Evolutionary conservation across 208 protist genomes (phyloP).

Genomic region (Entamoeba invadens): DNA sequence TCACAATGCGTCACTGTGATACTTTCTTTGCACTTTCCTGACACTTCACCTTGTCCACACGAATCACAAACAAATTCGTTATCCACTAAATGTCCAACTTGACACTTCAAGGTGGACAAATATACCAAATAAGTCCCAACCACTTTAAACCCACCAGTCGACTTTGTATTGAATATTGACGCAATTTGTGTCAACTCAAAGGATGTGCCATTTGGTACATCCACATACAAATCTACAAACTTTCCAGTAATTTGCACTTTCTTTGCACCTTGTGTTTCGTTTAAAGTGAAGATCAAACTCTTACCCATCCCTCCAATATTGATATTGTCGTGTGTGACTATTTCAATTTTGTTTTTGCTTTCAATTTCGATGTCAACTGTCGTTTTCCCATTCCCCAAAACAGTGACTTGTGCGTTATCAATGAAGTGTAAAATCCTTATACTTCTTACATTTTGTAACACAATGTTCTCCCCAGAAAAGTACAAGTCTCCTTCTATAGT

Average conservation of each 20-base stretch:
- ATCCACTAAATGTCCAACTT: background rate
- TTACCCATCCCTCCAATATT: background rate
- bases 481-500: background rate
- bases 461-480: background rate
- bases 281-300: background rate
- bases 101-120: background rate
- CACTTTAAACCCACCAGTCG: too few relatives aligned
- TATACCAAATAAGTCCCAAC: too few relatives aligned
- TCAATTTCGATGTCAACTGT: background rate
- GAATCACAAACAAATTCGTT: background rate
- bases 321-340: background rate
- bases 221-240: too few relatives aligned
- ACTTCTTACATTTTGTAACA: background rate
- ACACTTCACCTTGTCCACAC: background rate
- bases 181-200: background rate
- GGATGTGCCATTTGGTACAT: background rate
- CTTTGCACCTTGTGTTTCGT: background rate
- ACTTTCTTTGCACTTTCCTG: background rate
- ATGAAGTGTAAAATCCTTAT: too few relatives aligned
- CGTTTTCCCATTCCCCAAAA: background rate
- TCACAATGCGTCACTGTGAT: background rate
- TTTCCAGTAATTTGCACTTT: background rate
- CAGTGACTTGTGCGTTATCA: background rate
- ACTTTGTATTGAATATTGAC: background rate
- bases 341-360: background rate